Evolutionary conservation across 805 yeast species (phyloP).

Genomic region (Yueomyces sinensis): DNA sequence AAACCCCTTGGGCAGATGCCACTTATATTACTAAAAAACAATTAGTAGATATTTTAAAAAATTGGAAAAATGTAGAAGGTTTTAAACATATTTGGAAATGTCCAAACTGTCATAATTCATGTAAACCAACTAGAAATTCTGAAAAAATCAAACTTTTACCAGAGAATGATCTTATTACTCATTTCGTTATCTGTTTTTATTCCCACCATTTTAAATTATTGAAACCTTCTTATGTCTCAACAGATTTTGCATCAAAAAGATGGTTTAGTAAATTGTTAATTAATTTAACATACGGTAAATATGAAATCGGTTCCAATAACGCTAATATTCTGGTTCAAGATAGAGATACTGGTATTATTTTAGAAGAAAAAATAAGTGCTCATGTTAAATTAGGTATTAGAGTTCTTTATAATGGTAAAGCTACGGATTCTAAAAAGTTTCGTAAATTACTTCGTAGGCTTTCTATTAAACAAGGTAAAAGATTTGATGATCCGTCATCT

Average conservation of each 20-base stretch:
- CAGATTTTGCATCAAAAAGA: slow-evolving; percentile 69
- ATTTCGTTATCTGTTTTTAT: slow-evolving; percentile 75
- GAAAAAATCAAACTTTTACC: slow-evolving; percentile 16
- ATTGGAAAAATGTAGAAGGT: slow-evolving; percentile 19
- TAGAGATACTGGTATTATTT: slow-evolving; percentile 72
- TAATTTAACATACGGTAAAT: slow-evolving; percentile 79
- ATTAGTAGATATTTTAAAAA: slow-evolving; percentile 35
- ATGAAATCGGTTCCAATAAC: slow-evolving; percentile 74
- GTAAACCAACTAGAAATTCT: slow-evolving; percentile 36
- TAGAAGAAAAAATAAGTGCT: slow-evolving; percentile 86
- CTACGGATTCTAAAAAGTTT: slow-evolving; percentile 43
- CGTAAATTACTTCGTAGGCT: slow-evolving; percentile 48
- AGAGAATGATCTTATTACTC: slow-evolving; percentile 63
- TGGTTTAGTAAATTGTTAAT: slow-evolving; percentile 81
- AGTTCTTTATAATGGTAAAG: slow-evolving; percentile 63
- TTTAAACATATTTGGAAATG: slow-evolving; percentile 50
- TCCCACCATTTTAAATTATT: slow-evolving; percentile 52
- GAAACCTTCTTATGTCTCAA: slow-evolving; percentile 59
- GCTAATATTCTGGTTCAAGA: slow-evolving; percentile 94
- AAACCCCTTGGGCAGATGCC: slow-evolving; percentile 38
- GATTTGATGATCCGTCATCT: slow-evolving; percentile 65
- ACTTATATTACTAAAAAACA: slow-evolving; percentile 34
- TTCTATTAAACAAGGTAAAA: slow-evolving; percentile 70
- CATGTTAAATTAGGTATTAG: slow-evolving; percentile 83
- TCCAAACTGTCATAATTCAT: slow-evolving; percentile 63